Evolutionary conservation across 495 filamentous ascomycete genomes (phyloP), one percentile per base, ranked within the genome.

Genomic region (Trichoderma asperelloides): DNA sequence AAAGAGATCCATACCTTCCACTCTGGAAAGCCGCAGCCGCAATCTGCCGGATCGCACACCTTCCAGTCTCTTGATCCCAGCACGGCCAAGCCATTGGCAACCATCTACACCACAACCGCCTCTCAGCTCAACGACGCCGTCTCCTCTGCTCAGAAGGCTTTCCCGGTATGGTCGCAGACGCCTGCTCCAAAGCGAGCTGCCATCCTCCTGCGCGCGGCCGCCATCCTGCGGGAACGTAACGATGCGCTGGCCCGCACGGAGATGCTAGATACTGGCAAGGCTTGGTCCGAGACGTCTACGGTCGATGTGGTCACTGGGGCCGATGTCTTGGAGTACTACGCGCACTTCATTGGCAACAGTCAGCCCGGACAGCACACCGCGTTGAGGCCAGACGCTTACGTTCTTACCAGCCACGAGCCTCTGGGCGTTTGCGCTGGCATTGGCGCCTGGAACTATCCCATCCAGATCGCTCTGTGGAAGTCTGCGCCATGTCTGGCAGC

Each of bases 381-480:
- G 68, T 78, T 90, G 33, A 86, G 91, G 21, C 87, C 85, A 30
- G 86, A 89, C 69, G 88, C 89, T 0, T 89, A 87, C 86, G 82
- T 91, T 18, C 91, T 90, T 72, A 90, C 88, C 1, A 87, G 84
- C 70, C 91, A 92, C 72, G 87, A 88, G 60, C 82, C 90, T 2
- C 74, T 92, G 55, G 90, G 90, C 25, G 89, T 93, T 2, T 92
- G 90, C 75, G 90, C 84, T 7, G 90, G 88, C 41, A 92, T 93
- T 70, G 89, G 90, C 51, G 89, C 90, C 65, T 93, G 89, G 89
- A 93, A 93, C 74, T 93, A 93, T 73, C 91, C 91, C 16, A 88
- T 93, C 67, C 91, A 93, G 72, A 93, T 95, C 74, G 91, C 91
- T 16, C 82, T 93, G 0, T 93, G 91, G 91, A 95, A 95, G 74